phyloP scores from a whole-genome alignment of 306 rosid species.

The Oxytropis ochrocephala region DNA sequence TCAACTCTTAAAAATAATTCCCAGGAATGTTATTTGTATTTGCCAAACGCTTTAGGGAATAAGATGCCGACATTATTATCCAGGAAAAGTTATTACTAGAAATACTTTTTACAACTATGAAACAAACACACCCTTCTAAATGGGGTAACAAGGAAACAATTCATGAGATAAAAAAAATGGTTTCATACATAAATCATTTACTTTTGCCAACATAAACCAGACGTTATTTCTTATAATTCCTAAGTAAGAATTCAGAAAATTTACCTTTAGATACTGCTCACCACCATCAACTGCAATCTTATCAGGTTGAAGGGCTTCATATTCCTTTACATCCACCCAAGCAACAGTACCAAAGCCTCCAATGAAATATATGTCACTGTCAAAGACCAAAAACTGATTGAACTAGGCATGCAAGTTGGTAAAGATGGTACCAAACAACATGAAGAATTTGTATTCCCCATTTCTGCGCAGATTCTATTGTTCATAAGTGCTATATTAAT shows the following conservation, averaged over 20 bases:
- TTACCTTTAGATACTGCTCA: slow-evolving; percentile 89
- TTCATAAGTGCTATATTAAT: not conserved
- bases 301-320: slow-evolving; percentile 88
- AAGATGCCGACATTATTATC: too few relatives aligned
- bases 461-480: not conserved
- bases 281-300: slow-evolving; percentile 97
- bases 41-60: too few relatives aligned
- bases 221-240: slow-evolving; percentile 3
- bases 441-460: slow-evolving; percentile 1
- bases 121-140: too few relatives aligned
- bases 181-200: not conserved
- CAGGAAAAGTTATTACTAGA: too few relatives aligned
- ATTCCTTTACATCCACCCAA: slow-evolving; percentile 96
- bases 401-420: slow-evolving; percentile 12
- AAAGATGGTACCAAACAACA: not conserved
- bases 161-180: not conserved
- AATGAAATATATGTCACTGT: slow-evolving; percentile 95
- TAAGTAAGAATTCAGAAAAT: not conserved
- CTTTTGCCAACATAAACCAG: not conserved
- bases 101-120: too few relatives aligned
- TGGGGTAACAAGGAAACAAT: not conserved
- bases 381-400: slow-evolving; percentile 22
- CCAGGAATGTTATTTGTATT: too few relatives aligned
- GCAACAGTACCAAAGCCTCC: slow-evolving; percentile 99
- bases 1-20: too few relatives aligned